Evolutionary conservation across 2,329 filamentous ascomycete genomes (phyloP), one percentile per base, ranked within the genome.

Genomic region (Scolecobasidium constrictum): DNA sequence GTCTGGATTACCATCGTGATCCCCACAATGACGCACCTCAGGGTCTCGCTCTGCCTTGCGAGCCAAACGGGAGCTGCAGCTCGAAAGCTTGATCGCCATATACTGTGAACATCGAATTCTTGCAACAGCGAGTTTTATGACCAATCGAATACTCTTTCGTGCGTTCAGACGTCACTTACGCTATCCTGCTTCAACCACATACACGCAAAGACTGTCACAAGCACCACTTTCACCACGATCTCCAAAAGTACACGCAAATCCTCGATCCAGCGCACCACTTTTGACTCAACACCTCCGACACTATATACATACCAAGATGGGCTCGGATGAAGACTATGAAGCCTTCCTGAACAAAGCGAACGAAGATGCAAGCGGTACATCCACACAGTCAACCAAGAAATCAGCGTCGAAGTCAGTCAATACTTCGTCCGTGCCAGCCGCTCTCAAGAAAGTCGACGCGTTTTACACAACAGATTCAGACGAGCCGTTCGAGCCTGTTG

Each of bases 321-420:
- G 78, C 5, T 81, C 78, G 42, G 86, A 94, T 69, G 78, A 83
- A 47, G 82, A 83, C 48, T 95, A 94, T 68, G 75, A 79, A 63
- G 70, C 81, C 46, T 94, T 95, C 58, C 71, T 95, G 45, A 74
- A 92, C 58, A 92, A 92, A 67, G 86, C 86, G 42, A 94, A 94
- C 65, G 68, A 78, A 54, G 81, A 87, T 57, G 64, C 62, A 7
- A 57, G 62, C 43, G 57, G 57, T 4, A 43, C 47, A 2, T 42
- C 18, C 19, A 35, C 36, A 20, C 54, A 49, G 12, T 53, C 54
- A 36, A 48, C 56, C 3, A 40, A 15, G 50, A 55, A 57, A 47
- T 50, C 51, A 34, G 52, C 55, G 26, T 58, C 59, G 21, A 58
- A 58, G 52, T 57, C 55, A 38, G 63, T 71, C 26, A 58, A 68